Conservation (phyloP, 805 yeast genomes). For the Kodamaea neixiangensis region DNA sequence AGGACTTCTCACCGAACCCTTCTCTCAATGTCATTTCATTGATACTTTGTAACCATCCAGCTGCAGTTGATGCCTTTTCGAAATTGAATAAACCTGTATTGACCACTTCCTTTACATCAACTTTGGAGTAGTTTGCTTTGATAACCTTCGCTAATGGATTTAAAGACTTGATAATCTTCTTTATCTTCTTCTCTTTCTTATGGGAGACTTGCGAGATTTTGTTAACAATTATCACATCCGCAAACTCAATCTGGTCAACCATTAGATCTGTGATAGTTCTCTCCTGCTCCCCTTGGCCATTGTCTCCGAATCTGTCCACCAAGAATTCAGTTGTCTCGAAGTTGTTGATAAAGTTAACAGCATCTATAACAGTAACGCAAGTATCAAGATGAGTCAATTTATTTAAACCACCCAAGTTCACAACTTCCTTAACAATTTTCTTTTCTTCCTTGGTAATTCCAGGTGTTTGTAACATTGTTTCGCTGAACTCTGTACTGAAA, state of each 20-base stretch:
- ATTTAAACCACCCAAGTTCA: constrained; percentile 42
- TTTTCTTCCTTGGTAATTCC: constrained; percentile 21
- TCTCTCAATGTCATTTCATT: constrained; percentile 38
- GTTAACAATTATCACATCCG: constrained; percentile 47
- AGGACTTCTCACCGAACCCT: constrained; percentile 24
- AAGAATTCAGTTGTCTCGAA: constrained; percentile 46
- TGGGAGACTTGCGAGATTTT: constrained; percentile 33
- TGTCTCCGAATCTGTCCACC: constrained; percentile 41
- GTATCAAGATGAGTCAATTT: constrained; percentile 44
- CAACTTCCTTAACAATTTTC: constrained; percentile 24
- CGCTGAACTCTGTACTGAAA: constrained; percentile 44
- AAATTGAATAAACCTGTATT: constrained; percentile 41
- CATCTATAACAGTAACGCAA: constrained; percentile 49
- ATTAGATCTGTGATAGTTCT: constrained; percentile 47
- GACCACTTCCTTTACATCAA: constrained; percentile 36
- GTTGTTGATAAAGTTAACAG: constrained; percentile 41
- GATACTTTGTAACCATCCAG: constrained; percentile 48
- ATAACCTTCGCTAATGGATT: constrained; percentile 46
- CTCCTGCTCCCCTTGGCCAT: constrained; percentile 43
- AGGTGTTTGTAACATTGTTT: constrained; percentile 29
- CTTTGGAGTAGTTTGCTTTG: constrained; percentile 37
- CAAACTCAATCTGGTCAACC: constrained; percentile 50
- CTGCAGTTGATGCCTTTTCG: constrained; percentile 43
- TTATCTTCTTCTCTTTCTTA: constrained; percentile 28
- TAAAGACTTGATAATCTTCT: constrained; percentile 32